Evolutionary conservation across 1,139 yeast species (phyloP), one percentile per base, ranked within the genome.

Genomic region (Diutina pseudorugosa): DNA sequence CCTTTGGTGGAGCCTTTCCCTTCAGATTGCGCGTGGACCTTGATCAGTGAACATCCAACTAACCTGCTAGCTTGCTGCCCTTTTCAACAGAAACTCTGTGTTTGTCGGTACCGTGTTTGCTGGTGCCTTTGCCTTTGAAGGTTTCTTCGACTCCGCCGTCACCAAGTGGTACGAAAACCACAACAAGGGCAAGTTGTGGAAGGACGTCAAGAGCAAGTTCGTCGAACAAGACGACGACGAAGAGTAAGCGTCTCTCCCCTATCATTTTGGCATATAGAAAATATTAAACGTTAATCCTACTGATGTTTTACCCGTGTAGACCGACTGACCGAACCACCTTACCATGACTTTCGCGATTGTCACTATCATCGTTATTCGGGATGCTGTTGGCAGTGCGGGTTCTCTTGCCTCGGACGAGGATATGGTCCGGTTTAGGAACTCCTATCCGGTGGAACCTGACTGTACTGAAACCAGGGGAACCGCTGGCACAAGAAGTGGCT

Each of bases 121-220:
- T 52, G 82, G 88, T 62, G 93, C 98, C 52, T 93, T 93, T 68
- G 83, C 84, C 59, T 91, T 91, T 80, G 96, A 93, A 76, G 85
- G 75, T 57, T 81, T 80, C 64, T 91, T 90, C 68, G 96, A 90
- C 71, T 71, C 74, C 58, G 85, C 82, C 58, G 79, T 91, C 59
- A 91, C 90, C 68, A 68, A 68, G 54, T 85, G 89, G 86, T 93
- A 85, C 77, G 95, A 88, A 69, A 73, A 73, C 70, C 88, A 85
- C 76, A 93, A 93, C 83, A 78, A 77, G 68, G 98, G 98, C 64
- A 93, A 93, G 77, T 89, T 90, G 76, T 93, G 98, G 98, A 83
- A 86, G 68, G 98, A 93, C 65, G 87, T 93, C 68, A 88, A 86
- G 75, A 75, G 74, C 60, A 78, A 76, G 61, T 78, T 81, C 60